Conservation (phyloP, 495 filamentous ascomycete genomes). For the Sordaria brevicollis region DNA sequence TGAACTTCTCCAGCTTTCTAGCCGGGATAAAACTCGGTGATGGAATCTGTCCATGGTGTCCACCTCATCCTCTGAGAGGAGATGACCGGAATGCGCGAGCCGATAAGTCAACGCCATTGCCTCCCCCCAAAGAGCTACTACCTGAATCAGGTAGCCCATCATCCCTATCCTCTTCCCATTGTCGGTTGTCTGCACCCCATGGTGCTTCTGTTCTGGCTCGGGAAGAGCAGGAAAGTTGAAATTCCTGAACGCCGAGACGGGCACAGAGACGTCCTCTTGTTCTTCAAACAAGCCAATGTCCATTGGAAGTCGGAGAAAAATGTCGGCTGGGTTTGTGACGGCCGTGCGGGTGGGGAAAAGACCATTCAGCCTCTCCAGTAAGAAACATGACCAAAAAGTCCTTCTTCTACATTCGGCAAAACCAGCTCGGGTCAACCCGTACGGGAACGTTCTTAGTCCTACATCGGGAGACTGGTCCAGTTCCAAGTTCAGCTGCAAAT, state of each 20-base stretch:
- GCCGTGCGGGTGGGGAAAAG: conserved; percentile 40
- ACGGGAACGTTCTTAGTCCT: conserved; percentile 37
- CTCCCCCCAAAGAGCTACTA: conserved; percentile 55
- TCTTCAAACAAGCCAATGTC: conserved; percentile 47
- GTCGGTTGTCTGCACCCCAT: neutral
- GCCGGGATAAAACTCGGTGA: conserved; percentile 31
- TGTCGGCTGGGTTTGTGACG: conserved; percentile 41
- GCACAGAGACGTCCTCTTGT: conserved; percentile 38
- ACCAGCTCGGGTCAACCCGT: conserved; percentile 45
- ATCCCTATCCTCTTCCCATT: conserved; percentile 25
- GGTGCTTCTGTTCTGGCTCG: neutral
- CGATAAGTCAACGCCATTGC: conserved; percentile 49
- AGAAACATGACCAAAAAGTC: conserved; percentile 57
- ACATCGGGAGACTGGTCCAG: conserved; percentile 40
- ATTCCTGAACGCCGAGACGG: conserved; percentile 24
- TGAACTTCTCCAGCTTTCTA: conserved; percentile 43
- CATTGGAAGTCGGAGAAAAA: conserved; percentile 54
- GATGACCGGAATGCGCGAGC: conserved; percentile 34
- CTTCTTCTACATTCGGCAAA: conserved; percentile 55
- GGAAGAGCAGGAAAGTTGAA: neutral
- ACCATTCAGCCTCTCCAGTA: conserved; percentile 52
- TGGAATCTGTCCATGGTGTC: conserved; percentile 41
- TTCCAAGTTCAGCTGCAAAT: conserved; percentile 51
- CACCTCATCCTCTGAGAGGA: neutral
- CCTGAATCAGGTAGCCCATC: conserved; percentile 51